A percentile compares a stretch with the other conserved stretches of the same genome.
Conservation (phyloP, 2,329 filamentous ascomycete genomes). For the Lasiodiplodia hormozganensis region DNA sequence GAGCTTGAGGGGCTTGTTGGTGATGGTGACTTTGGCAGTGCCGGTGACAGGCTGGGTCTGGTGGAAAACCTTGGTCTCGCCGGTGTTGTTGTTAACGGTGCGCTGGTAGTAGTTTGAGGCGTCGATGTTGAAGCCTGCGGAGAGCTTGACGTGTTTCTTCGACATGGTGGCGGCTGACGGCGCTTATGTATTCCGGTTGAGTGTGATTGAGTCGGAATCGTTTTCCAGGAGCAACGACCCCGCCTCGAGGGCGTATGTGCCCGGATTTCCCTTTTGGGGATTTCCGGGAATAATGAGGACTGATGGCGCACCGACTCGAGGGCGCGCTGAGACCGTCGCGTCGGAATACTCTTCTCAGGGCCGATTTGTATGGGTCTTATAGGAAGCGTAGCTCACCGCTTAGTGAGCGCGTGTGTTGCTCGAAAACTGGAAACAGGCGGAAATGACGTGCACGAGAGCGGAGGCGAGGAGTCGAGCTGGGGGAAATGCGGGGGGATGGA, state of each 20-base stretch:
- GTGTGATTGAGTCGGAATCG: conserved; percentile 18
- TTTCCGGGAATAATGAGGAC: conserved; percentile 8
- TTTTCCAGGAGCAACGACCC: conserved; percentile 20
- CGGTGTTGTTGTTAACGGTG: conserved; percentile 30
- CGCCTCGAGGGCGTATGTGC: conserved; percentile 20
- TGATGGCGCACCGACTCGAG: conserved; percentile 16
- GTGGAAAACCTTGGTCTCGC: conserved; percentile 45
- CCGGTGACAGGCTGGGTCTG: conserved; percentile 43
- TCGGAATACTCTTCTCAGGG: conserved; percentile 23
- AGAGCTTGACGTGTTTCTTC: conserved; percentile 30
- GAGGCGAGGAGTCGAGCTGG: background rate
- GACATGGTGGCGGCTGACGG: conserved; percentile 26
- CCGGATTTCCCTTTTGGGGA: conserved; percentile 27
- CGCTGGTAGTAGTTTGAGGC: conserved; percentile 27
- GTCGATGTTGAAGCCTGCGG: conserved; percentile 28
- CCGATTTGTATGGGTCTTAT: conserved; percentile 1
- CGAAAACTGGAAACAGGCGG: conserved; percentile 13
- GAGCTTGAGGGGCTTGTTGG: conserved; percentile 46
- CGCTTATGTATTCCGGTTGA: conserved; percentile 28
- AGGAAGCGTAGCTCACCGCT: conserved; percentile 3
- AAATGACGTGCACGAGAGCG: conserved; percentile 11
- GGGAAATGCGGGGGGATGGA: conserved; percentile 25
- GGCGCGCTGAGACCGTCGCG: conserved; percentile 1
- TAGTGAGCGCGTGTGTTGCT: background rate
- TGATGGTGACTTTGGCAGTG: conserved; percentile 41